Percentiles rank a stretch among this genome's conserved stretches.
Conservation (phyloP, 164 flowering plant genomes). For the Tinospora cordifolia region DNA sequence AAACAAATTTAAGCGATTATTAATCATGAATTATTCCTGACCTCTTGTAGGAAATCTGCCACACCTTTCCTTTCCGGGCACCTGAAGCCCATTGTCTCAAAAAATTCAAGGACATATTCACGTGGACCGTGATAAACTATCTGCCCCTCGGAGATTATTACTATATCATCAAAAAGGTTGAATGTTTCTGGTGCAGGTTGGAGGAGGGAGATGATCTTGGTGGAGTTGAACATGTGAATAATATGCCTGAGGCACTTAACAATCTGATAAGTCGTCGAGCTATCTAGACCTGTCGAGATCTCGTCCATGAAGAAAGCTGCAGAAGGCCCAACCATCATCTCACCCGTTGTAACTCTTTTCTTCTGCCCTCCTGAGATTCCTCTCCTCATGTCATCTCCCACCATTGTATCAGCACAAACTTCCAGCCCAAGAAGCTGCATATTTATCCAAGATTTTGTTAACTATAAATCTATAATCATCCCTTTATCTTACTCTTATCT, state of each 20-base stretch:
- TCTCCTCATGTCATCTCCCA: slow-evolving; percentile 29
- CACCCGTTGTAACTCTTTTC: slow-evolving; percentile 33
- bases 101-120: slow-evolving; percentile 31
- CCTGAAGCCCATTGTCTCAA: slow-evolving; percentile 30
- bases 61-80: slow-evolving; percentile 37
- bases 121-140: slow-evolving; percentile 35
- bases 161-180: slow-evolving; percentile 38
- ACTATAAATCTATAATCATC: neutral
- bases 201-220: slow-evolving; percentile 36
- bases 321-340: slow-evolving; percentile 34
- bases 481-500: slow-evolving; percentile 12
- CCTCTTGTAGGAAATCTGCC: slow-evolving; percentile 49
- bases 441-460: neutral
- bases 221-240: slow-evolving; percentile 26
- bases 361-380: slow-evolving; percentile 37
- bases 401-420: slow-evolving; percentile 28
- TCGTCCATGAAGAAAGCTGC: slow-evolving; percentile 35
- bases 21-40: slow-evolving; percentile 3
- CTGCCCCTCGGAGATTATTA: slow-evolving; percentile 34
- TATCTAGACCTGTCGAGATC: slow-evolving; percentile 35
- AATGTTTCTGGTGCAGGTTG: slow-evolving; percentile 52
- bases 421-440: slow-evolving; percentile 31
- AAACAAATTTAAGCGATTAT: neutral
- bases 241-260: slow-evolving; percentile 26
- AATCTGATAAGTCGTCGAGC: slow-evolving; percentile 37